Percentiles rank a stretch among this genome's conserved stretches.
Evolutionary conservation across 768 basidiomycete species (phyloP).

Genomic region (Fistulinella prunicolor): DNA sequence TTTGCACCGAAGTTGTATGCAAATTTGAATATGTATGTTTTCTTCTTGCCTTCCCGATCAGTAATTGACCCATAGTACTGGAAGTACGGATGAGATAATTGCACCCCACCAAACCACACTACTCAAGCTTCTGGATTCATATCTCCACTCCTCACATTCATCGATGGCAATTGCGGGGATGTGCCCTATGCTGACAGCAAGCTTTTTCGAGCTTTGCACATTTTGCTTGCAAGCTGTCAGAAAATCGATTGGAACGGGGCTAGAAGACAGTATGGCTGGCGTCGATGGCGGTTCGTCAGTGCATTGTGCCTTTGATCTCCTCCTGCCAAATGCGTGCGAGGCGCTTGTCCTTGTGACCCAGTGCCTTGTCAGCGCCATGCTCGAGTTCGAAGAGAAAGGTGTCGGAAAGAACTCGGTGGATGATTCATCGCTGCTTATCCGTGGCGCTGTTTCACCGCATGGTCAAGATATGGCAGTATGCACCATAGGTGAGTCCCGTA

Average conservation of each 20-base stretch:
- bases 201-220: constrained; percentile 57
- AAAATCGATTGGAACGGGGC: constrained; percentile 38
- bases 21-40: constrained; percentile 57
- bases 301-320: constrained; percentile 54
- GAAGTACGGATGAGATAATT: constrained; percentile 66
- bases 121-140: constrained; percentile 84
- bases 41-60: neutral
- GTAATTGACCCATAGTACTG: constrained; percentile 14
- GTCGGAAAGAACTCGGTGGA: constrained; percentile 7
- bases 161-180: constrained; percentile 40
- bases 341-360: constrained; percentile 77
- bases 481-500: constrained; percentile 50
- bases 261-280: constrained; percentile 8
- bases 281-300: constrained; percentile 10
- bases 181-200: constrained; percentile 56
- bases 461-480: constrained; percentile 50
- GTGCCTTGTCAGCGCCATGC: constrained; percentile 62
- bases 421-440: constrained; percentile 40
- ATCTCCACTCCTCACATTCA: constrained; percentile 57
- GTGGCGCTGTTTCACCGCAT: constrained; percentile 39
- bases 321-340: constrained; percentile 77
- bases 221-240: constrained; percentile 56
- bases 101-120: constrained; percentile 86
- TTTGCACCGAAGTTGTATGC: constrained; percentile 58
- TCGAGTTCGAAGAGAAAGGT: constrained; percentile 40